Conservation (phyloP, 768 basidiomycete species). For the Trametes cinnabarina region DNA sequence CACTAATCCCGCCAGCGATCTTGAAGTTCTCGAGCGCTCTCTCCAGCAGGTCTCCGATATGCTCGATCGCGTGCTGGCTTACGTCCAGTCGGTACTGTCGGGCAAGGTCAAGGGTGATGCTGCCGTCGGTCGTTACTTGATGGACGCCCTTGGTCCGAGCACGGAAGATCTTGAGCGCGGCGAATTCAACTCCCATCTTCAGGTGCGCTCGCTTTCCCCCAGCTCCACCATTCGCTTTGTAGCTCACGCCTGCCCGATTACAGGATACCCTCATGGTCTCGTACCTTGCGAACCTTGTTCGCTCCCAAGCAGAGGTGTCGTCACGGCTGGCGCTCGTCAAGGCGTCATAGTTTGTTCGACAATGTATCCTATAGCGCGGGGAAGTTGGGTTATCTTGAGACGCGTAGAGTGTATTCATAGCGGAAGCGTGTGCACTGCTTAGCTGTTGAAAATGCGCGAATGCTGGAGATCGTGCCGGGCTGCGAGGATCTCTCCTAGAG, state of each 20-base stretch:
- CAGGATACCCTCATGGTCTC: conserved; percentile 94
- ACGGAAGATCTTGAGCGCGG: conserved; percentile 69
- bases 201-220: conserved; percentile 44
- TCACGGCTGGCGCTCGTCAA: conserved; percentile 78
- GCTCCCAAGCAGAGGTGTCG: conserved; percentile 91
- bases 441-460: conserved; percentile 95
- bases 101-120: conserved; percentile 81
- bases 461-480: conserved; percentile 92
- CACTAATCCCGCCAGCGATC: conserved; percentile 60
- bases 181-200: conserved; percentile 73
- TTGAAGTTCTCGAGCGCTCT: conserved; percentile 74
- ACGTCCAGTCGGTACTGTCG: conserved; percentile 76
- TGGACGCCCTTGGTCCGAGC: conserved; percentile 78
- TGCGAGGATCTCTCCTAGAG: conserved; percentile 88
- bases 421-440: conserved; percentile 19
- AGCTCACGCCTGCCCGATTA: conserved; percentile 14
- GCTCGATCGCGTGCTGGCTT: conserved; percentile 81
- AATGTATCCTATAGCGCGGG: conserved; percentile 10
- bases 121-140: conserved; percentile 85
- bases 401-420: conserved; percentile 15
- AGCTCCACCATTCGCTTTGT: neutral
- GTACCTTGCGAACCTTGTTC: conserved; percentile 90
- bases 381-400: neutral
- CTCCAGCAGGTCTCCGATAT: conserved; percentile 68
- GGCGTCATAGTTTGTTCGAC: conserved; percentile 35